These are phyloP conservation scores for Pinus tabuliformis DNA, from an alignment of 75 land plant species.

Conservation along the genomic window DNA sequence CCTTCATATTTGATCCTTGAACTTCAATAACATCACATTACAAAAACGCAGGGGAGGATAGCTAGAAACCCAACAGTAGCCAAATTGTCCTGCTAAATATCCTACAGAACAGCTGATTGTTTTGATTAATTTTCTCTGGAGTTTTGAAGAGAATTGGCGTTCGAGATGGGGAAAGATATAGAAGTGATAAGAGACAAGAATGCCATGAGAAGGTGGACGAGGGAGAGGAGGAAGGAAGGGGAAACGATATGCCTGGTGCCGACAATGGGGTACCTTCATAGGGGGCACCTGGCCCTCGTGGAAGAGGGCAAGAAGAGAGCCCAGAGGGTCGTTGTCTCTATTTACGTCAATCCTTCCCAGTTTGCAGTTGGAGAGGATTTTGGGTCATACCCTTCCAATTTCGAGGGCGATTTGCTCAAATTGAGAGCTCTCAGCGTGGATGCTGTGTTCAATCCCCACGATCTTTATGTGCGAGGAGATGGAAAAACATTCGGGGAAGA, in stretches of 20 bases:
- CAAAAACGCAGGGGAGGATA: too few relatives aligned
- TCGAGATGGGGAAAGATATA: conserved; percentile 8
- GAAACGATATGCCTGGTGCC: conserved; percentile 81
- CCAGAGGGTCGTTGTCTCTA: conserved; percentile 70
- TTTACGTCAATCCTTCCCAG: conserved; percentile 94
- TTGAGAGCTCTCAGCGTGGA: conserved; percentile 56
- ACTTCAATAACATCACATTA: too few relatives aligned
- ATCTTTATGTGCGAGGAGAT: conserved; percentile 65
- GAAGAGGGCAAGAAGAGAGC: conserved; percentile 49
- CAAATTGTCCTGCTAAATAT: too few relatives aligned
- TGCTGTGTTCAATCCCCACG: conserved; percentile 71
- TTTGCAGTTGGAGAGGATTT: conserved; percentile 88
- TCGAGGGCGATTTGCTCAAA: conserved; percentile 74
- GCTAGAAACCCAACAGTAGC: too few relatives aligned
- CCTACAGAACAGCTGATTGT: too few relatives aligned
- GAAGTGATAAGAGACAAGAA: conserved; percentile 54
- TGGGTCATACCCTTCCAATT: conserved; percentile 76
- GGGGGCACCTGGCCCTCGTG: conserved; percentile 80
- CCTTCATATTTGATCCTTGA: too few relatives aligned
- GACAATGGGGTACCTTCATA: conserved; percentile 95
- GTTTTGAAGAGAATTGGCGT: too few relatives aligned
- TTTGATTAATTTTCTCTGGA: too few relatives aligned
- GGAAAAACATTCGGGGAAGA: background rate
- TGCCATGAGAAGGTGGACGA: conserved; percentile 73
- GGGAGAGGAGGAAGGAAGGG: conserved; percentile 44